phyloP scores from a whole-genome alignment of 1,284 basidiomycete species.

The Papiliotrema flavescens region DNA sequence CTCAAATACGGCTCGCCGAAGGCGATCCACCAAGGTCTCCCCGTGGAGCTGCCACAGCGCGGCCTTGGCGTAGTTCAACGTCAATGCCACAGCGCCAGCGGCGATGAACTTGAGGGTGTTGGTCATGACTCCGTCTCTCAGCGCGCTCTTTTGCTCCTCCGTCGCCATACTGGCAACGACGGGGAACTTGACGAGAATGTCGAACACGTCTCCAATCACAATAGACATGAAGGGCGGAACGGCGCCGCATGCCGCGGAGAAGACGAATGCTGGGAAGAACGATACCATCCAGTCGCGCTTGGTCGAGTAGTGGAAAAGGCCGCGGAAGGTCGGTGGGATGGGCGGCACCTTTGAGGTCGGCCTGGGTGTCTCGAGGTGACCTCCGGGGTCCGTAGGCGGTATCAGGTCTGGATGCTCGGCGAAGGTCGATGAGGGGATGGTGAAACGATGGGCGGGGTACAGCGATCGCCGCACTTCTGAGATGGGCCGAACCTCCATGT shows the following conservation, averaged over 20 bases:
- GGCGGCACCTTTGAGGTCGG: constrained; percentile 13
- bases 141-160: constrained; percentile 53
- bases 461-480: constrained; percentile 24
- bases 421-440: constrained; percentile 20
- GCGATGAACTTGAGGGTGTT: constrained; percentile 65
- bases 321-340: constrained; percentile 55
- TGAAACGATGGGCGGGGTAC: constrained; percentile 14
- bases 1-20: constrained; percentile 67
- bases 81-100: constrained; percentile 66
- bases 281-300: constrained; percentile 55
- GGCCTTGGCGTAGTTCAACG: constrained; percentile 70
- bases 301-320: constrained; percentile 65
- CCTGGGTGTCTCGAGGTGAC: not conserved
- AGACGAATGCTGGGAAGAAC: constrained; percentile 68
- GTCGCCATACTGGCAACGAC: constrained; percentile 34
- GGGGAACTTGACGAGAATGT: constrained; percentile 64
- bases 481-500: constrained; percentile 17
- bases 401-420: constrained; percentile 22
- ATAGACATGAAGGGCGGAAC: constrained; percentile 92
- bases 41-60: constrained; percentile 84
- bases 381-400: not conserved
- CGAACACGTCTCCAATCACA: constrained; percentile 80
- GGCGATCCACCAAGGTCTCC: constrained; percentile 68
- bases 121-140: constrained; percentile 61
- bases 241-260: constrained; percentile 67